Conservation (phyloP, 345 rosid genomes). For the Lenwebbia sp. region DNA sequence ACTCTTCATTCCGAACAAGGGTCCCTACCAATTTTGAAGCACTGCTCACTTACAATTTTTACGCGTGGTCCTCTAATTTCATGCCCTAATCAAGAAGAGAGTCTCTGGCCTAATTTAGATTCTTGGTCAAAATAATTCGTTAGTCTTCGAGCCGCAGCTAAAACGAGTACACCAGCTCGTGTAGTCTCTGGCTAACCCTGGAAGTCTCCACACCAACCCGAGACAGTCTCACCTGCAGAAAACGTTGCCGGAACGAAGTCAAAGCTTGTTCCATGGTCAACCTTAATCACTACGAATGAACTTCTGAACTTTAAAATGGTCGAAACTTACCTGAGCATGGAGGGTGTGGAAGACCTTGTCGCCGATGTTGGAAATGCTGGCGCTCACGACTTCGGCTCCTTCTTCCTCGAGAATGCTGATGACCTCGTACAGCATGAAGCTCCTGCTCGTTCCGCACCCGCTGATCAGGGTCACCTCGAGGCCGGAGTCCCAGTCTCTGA, state of each 20-base stretch:
- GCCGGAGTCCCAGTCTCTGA: constrained; percentile 3
- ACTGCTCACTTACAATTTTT: neutral
- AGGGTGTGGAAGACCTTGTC: constrained; percentile 7
- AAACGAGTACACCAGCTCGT: constrained; percentile 2
- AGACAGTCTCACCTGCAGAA: constrained; percentile 5
- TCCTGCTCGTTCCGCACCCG: constrained; percentile 1
- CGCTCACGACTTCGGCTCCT: constrained; percentile 17
- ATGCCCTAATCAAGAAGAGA: neutral
- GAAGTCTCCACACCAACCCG: constrained; percentile 13
- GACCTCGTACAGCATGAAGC: constrained; percentile 6
- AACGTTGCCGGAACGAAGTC: neutral
- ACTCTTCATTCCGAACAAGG: neutral
- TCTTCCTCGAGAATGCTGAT: constrained; percentile 17
- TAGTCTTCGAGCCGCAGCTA: neutral
- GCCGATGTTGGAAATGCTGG: neutral
- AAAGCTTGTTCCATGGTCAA: neutral
- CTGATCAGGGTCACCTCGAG: constrained; percentile 10
- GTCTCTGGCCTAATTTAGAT: neutral
- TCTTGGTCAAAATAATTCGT: neutral
- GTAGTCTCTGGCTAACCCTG: constrained; percentile 5
- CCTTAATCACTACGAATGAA: neutral
- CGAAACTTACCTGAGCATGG: constrained; percentile 6
- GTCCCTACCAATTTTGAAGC: neutral
- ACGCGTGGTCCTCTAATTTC: neutral
- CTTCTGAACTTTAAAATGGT: neutral